Evolutionary conservation across 129 eudicot species (phyloP).

Genomic region (Ambrosia artemisiifolia): DNA sequence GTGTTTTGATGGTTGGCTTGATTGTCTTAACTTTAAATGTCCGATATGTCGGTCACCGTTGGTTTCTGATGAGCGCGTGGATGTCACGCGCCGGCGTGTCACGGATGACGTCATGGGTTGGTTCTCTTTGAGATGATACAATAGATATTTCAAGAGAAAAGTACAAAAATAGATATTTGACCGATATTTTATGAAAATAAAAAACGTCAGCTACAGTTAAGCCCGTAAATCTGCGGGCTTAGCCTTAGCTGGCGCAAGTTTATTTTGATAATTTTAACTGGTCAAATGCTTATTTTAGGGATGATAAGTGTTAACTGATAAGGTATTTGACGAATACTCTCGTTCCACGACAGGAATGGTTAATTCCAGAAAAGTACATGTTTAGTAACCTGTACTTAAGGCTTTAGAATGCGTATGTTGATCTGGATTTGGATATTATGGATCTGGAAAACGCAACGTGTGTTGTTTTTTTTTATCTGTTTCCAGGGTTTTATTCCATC

Average conservation of each 20-base stretch:
- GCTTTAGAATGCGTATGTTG: not conserved
- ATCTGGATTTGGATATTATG: slow-evolving; percentile 13
- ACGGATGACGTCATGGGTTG: slow-evolving; percentile 42
- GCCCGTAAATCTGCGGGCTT: too few species aligned
- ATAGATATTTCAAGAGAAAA: not conserved
- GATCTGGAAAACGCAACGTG: slow-evolving; percentile 9
- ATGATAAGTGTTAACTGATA: too few species aligned
- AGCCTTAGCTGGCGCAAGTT: too few species aligned
- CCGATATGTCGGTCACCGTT: slow-evolving; percentile 66
- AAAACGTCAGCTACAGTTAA: too few species aligned
- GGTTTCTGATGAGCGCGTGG: slow-evolving; percentile 53
- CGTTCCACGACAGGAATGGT: too few species aligned
- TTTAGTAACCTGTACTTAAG: slow-evolving; percentile 1
- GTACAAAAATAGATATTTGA: too few species aligned
- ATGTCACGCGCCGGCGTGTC: slow-evolving; percentile 40
- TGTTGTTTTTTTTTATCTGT: not conserved
- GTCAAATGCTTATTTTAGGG: too few species aligned
- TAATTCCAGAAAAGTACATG: too few species aligned
- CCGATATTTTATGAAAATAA: too few species aligned
- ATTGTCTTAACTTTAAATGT: slow-evolving; percentile 57
- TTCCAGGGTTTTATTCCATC: slow-evolving; percentile 21
- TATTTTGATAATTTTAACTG: too few species aligned
- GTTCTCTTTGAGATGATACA: slow-evolving; percentile 42
- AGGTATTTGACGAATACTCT: too few species aligned
- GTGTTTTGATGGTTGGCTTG: slow-evolving; percentile 86